Percentiles rank a stretch among this genome's conserved stretches.
Evolutionary conservation across 2,329 filamentous ascomycete species (phyloP).

Genomic region (Ophiostoma sp.): DNA sequence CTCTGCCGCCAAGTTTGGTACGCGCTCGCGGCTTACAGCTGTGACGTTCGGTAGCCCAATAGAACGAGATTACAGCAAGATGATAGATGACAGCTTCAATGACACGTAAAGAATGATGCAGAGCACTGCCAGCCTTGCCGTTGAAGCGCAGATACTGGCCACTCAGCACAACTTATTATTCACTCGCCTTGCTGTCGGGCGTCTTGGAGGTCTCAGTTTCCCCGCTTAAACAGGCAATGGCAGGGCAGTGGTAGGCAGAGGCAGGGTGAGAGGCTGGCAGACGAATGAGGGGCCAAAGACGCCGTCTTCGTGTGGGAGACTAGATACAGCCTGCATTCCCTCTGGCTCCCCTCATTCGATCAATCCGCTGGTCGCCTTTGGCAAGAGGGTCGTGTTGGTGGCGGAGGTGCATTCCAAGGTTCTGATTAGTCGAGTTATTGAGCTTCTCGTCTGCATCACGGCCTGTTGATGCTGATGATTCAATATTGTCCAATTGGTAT

Average conservation of each 20-base stretch:
- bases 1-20: not conserved
- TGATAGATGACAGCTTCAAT: not conserved
- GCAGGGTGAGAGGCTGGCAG: not conserved
- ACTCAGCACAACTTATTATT: not conserved
- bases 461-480: not conserved
- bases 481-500: too few species aligned
- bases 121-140: not conserved
- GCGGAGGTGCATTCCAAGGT: not conserved
- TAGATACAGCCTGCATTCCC: not conserved
- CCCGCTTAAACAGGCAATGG: not conserved
- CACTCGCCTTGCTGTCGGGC: not conserved
- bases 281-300: slow-evolving; percentile 10
- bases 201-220: not conserved
- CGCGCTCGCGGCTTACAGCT: not conserved
- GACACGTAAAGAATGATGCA: not conserved
- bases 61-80: not conserved
- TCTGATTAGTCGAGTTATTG: not conserved
- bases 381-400: not conserved
- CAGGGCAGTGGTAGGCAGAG: not conserved
- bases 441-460: not conserved
- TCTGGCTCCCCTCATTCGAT: not conserved
- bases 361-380: not conserved
- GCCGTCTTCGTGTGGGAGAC: not conserved
- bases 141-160: not conserved
- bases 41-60: not conserved